Evolutionary conservation across 176 grass and related monocot genomes (phyloP).

Genomic region (Luzula sylvatica): DNA sequence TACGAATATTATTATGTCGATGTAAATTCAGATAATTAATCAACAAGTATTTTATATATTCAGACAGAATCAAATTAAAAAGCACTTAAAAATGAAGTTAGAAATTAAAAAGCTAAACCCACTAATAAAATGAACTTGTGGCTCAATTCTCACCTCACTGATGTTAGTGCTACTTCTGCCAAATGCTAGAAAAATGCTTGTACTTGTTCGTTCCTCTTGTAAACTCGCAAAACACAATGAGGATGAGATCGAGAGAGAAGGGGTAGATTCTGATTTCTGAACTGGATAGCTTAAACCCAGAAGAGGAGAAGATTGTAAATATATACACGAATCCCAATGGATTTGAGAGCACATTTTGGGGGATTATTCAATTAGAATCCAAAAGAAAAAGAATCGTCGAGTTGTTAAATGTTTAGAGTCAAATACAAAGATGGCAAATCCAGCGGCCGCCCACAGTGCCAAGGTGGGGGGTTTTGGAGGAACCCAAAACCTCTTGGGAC

Average conservation of each 20-base stretch:
- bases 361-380: too few relatives aligned
- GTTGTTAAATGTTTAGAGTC: not conserved
- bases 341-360: too few relatives aligned
- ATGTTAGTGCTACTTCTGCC: not conserved
- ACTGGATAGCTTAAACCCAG: constrained; percentile 4
- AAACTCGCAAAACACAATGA: not conserved
- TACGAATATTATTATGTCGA: too few relatives aligned
- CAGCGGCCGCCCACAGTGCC: constrained; percentile 5
- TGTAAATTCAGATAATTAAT: not conserved
- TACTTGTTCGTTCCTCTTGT: not conserved
- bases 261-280: not conserved
- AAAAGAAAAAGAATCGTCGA: not conserved
- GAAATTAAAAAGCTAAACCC: not conserved
- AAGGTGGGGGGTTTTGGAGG: not conserved
- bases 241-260: not conserved
- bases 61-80: not conserved
- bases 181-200: not conserved
- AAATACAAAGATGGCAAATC: constrained; percentile 8
- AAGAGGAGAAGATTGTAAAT: not conserved
- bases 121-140: constrained; percentile 2
- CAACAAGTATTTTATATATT: not conserved
- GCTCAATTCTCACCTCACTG: constrained; percentile 11
- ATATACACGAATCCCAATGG: constrained; percentile 7
- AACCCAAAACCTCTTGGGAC: not conserved
- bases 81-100: not conserved